Percentiles rank a stretch among this genome's conserved stretches.
phyloP scores from a whole-genome alignment of 805 yeast species.

The Maudiozyma pseudohumilis region DNA sequence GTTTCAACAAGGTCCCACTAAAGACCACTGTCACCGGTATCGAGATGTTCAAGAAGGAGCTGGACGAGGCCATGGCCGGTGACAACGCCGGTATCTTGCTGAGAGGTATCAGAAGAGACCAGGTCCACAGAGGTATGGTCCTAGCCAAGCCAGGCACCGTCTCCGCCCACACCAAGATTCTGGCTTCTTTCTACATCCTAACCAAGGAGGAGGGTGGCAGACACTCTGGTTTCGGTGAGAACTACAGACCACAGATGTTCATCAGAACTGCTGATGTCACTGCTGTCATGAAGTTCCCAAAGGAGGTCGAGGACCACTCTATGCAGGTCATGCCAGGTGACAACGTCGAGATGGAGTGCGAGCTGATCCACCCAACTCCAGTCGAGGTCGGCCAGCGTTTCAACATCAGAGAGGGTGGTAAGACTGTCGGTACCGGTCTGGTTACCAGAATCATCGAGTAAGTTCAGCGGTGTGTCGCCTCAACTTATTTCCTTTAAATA shows the following conservation, averaged over 20 bases:
- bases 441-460: conserved; percentile 78
- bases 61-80: conserved; percentile 97
- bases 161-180: conserved; percentile 85
- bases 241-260: conserved; percentile 97
- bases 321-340: conserved; percentile 96
- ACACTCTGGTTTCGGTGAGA: conserved; percentile 92
- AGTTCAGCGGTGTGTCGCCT: background rate
- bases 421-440: conserved; percentile 98
- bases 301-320: conserved; percentile 68
- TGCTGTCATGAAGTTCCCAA: conserved; percentile 83
- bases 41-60: conserved; percentile 98
- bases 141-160: conserved; percentile 86
- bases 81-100: conserved; percentile 96
- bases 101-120: conserved; percentile 98
- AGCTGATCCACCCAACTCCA: conserved; percentile 84
- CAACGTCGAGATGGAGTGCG: conserved; percentile 92
- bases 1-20: conserved; percentile 74
- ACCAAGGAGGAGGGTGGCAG: conserved; percentile 99
- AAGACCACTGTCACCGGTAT: conserved; percentile 96
- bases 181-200: conserved; percentile 86
- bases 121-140: conserved; percentile 95
- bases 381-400: conserved; percentile 95
- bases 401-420: conserved; percentile 99
- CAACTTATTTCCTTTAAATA: too few relatives aligned
- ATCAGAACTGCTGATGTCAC: conserved; percentile 95